phyloP scores from a whole-genome alignment of 108 stramenopile species.

The Mayamaea pseudoterrestris region DNA sequence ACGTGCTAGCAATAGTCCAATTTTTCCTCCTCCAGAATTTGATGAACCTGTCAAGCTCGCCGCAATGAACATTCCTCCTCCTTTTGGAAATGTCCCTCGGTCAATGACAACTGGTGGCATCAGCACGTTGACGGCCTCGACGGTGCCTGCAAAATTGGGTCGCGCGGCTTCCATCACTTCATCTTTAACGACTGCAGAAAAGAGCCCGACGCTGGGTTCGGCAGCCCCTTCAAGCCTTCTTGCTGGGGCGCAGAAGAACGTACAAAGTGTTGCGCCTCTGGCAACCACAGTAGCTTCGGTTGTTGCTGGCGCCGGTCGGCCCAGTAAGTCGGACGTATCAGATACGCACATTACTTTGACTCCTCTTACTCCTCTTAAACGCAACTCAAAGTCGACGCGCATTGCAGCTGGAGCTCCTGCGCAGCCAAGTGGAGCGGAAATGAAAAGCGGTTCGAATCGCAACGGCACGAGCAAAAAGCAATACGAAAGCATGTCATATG shows the following conservation, averaged over 20 bases:
- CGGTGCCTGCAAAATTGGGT: conserved; percentile 3
- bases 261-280: conserved; percentile 19
- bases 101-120: not conserved
- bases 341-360: conserved; percentile 63
- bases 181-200: not conserved
- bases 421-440: conserved; percentile 5
- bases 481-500: too few species aligned
- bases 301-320: conserved; percentile 55
- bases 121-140: not conserved
- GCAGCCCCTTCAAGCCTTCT: conserved; percentile 4
- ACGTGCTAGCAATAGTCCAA: conserved; percentile 43
- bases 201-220: not conserved
- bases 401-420: conserved; percentile 1
- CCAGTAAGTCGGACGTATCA: conserved; percentile 12
- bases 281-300: too few species aligned
- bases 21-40: conserved; percentile 76
- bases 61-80: conserved; percentile 28
- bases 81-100: conserved; percentile 20
- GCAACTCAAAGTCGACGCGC: conserved; percentile 11
- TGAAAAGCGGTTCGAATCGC: conserved; percentile 11
- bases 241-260: conserved; percentile 3
- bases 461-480: too few species aligned
- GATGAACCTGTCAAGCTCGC: conserved; percentile 50
- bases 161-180: not conserved
- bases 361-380: conserved; percentile 67